Base-by-base conservation (phyloP, 2,329 filamentous ascomycete genomes). In the Phoma sp. region DNA sequence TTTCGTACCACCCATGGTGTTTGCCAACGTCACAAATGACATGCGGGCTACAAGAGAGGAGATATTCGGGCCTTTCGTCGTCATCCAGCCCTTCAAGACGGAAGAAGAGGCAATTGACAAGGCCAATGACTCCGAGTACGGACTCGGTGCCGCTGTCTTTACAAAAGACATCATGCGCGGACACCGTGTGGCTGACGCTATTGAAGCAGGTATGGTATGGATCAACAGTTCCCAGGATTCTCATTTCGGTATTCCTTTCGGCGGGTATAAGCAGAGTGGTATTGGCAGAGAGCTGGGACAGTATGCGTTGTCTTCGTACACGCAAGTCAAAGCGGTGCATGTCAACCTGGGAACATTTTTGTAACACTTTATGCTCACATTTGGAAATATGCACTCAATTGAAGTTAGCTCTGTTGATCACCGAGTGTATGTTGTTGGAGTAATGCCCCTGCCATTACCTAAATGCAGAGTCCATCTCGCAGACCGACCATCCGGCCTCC, bases 141-240 rank as follows among this genome's bases (percentile, higher is more conserved):
- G 54, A 6, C 47, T 51, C 7, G 91, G 90, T 64, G 87, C 87
- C 5, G 89, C 90, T 55, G 90, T 93, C 75, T 95, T 93, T 79
- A 95, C 90, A 8, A 75, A 74, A 51, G 64, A 75, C 55, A 68
- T 75, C 27, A 65, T 68, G 44, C 64, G 71, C 18, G 73, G 76
- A 4, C 40, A 78, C 43, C 67, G 75, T 5, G 73, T 78, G 7
- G 75, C 75, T 2, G 76, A 75, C 52, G 71, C 66, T 0, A 66
- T 78, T 18, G 75, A 79, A 56, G 66, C 72, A 30, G 76, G 76
- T 8, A 75, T 68, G 7, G 70, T 78, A 0, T 74, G 71, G 7
- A 67, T 78, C 10, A 78, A 78, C 32, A 76, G 75, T 58, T 76
- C 54, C 6, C 52, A 56, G 2, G 75, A 76, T 47, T 52, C 41